Evolutionary conservation across 1,139 yeast genomes (phyloP), one percentile per base, ranked within the genome.

Genomic region (Blastobotrys serpentis): DNA sequence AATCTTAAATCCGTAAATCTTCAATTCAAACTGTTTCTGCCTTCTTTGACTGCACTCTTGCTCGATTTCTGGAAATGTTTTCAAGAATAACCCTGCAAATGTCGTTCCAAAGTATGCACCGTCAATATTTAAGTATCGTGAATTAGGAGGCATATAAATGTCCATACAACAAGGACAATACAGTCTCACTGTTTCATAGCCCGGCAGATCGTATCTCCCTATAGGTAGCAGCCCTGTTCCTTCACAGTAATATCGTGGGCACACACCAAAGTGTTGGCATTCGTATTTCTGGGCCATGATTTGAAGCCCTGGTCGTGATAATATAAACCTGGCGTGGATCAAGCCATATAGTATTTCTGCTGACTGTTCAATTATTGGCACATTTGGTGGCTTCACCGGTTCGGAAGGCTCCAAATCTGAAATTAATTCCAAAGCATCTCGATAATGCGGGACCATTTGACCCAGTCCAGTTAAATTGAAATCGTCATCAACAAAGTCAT

Each of bases 31-130:
- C 54, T 67, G 71, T 56, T 78, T 78, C 63, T 78, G 78, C 62
- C 75, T 76, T 66, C 70, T 74, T 62, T 71, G 74, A 52, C 63
- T 67, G 53, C 75, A 68, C 61, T 72, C 74, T 52, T 70, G 68
- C 54, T 82, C 86, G 48, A 90, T 79, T 56, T 88, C 97, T 4
- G 95, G 90, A 69, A 84, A 89, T 77, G 88, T 86, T 64, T 88
- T 86, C 50, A 92, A 80, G 60, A 92, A 85, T 56, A 92, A 76
- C 1, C 96, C 98, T 0, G 96, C 95, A 70, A 92, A 92, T 25
- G 95, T 84, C 1, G 98, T 88, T 5, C 98, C 98, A 71, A 94
- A 92, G 62, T 84, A 92, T 0, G 98, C 96, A 3, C 98, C 98
- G 66, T 92, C 98, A 44, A 92, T 81, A 62, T 86, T 86, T 54